These are phyloP conservation scores for Cetradonia linearis DNA, from an alignment of 495 filamentous ascomycete species.

Conservation along the genomic window DNA sequence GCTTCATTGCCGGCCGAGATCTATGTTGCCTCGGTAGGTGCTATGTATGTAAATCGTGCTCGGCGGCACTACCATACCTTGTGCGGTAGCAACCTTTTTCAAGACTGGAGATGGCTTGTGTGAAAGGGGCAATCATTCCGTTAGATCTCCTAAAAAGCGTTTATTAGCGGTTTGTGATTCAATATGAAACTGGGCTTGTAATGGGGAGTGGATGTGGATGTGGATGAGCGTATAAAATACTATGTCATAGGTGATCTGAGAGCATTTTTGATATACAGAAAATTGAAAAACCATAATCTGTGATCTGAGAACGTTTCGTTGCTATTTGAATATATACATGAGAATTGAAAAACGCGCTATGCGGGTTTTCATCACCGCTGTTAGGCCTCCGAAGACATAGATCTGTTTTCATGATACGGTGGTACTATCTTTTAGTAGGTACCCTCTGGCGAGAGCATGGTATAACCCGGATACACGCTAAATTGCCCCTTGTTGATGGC, in stretches of 20 bases:
- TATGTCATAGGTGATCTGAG: not conserved
- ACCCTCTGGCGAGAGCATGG: conserved; percentile 15
- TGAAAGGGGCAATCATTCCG: not conserved
- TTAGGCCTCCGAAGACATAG: not conserved
- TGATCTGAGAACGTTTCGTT: too few relatives aligned
- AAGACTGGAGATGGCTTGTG: not conserved
- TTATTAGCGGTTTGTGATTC: too few relatives aligned
- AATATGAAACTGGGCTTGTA: not conserved
- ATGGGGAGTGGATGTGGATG: not conserved
- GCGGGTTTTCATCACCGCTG: not conserved
- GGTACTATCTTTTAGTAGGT: not conserved
- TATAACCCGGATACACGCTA: conserved; percentile 24
- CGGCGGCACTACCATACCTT: not conserved
- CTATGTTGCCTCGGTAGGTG: not conserved
- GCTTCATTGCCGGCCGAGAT: not conserved
- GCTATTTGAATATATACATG: not conserved
- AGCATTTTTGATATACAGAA: too few relatives aligned
- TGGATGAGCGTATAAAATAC: not conserved
- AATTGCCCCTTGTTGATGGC: conserved; percentile 24
- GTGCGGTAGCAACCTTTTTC: not conserved
- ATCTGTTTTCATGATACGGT: not conserved
- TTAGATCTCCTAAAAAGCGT: too few relatives aligned
- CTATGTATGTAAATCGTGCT: not conserved
- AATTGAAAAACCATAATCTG: too few relatives aligned
- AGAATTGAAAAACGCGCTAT: not conserved